Evolutionary conservation across 768 basidiomycete genomes (phyloP), one percentile per base, ranked within the genome.

Genomic region (Pisolithus microcarpus): DNA sequence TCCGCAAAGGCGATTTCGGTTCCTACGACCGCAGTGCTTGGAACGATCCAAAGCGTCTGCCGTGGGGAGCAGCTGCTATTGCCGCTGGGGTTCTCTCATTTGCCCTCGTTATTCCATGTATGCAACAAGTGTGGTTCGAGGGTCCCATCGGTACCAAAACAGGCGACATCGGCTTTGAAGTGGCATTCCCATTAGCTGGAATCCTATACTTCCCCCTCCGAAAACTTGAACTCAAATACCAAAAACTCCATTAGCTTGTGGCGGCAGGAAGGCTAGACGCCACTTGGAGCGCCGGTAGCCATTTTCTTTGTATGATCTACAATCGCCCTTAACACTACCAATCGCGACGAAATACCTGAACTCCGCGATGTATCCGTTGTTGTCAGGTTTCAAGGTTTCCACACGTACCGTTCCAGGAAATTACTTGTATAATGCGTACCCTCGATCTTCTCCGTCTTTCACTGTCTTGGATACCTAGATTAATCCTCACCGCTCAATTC

Each of bases 121-220:
- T 90, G 80, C 69, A 77, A 51, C 85, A 91, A 58, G 77, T 71
- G 13, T 88, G 81, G 79, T 89, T 79, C 60, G 65, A 69, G 3
- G 87, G 87, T 1, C 86, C 85, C 0, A 80, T 89, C 18, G 86
- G 85, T 3, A 57, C 61, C 34, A 68, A 59, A 7, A 73, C 82
- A 10, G 87, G 87, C 3, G 87, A 90, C 63, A 80, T 90, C 48
- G 87, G 84, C 3, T 76, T 90, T 37, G 72, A 85, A 52, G 65
- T 81, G 15, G 83, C 83, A 0, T 78, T 83, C 48, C 61, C 66
- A 5, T 65, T 74, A 7, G 73, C 77, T 0, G 69, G 63, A 11
- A 16, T 78, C 36, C 56, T 78, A 36, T 87, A 85, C 62, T 16
- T 80, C 5, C 78, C 77, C 2, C 70, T 87, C 31, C 70, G 86